These are phyloP conservation scores for Lepraria neglecta DNA, from an alignment of 495 filamentous ascomycete genomes.

Conservation along the genomic window DNA sequence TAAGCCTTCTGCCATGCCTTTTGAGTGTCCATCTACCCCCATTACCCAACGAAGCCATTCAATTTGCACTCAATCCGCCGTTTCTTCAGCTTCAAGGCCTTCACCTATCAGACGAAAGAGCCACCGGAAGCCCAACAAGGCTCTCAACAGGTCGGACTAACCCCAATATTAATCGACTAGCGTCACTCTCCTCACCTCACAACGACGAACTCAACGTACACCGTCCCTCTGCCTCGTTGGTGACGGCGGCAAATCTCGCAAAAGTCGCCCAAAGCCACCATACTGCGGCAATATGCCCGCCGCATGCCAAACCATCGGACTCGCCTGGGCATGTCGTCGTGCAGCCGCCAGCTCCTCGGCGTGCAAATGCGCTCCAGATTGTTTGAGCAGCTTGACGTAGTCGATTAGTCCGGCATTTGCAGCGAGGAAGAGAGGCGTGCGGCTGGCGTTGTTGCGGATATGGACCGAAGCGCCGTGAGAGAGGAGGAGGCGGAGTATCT, in stretches of 20 bases:
- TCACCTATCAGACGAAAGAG: too few relatives aligned
- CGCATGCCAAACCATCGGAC: conserved; percentile 42
- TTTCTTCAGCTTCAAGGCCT: too few relatives aligned
- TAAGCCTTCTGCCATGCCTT: not conserved
- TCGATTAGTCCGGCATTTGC: conserved; percentile 55
- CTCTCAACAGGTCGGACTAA: too few relatives aligned
- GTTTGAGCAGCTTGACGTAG: conserved; percentile 58
- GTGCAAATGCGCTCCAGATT: conserved; percentile 67
- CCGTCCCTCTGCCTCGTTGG: too few relatives aligned
- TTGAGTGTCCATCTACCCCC: not conserved
- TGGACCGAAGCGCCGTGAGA: conserved; percentile 79
- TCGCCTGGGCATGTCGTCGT: conserved; percentile 41
- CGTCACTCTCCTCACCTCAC: not conserved
- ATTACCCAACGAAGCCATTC: too few relatives aligned
- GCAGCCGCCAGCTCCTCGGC: conserved; percentile 52
- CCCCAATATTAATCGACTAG: too few relatives aligned
- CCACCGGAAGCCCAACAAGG: too few relatives aligned
- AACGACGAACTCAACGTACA: not conserved
- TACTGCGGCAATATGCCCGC: conserved; percentile 23
- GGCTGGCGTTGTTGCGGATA: conserved; percentile 68
- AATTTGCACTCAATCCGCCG: too few relatives aligned
- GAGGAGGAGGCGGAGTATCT: conserved; percentile 67
- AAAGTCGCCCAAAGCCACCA: not conserved
- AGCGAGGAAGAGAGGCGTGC: conserved; percentile 77
- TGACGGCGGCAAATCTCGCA: not conserved